phyloP scores from a whole-genome alignment of 352 stramenopile species.

The Phytophthora tentaculata region DNA sequence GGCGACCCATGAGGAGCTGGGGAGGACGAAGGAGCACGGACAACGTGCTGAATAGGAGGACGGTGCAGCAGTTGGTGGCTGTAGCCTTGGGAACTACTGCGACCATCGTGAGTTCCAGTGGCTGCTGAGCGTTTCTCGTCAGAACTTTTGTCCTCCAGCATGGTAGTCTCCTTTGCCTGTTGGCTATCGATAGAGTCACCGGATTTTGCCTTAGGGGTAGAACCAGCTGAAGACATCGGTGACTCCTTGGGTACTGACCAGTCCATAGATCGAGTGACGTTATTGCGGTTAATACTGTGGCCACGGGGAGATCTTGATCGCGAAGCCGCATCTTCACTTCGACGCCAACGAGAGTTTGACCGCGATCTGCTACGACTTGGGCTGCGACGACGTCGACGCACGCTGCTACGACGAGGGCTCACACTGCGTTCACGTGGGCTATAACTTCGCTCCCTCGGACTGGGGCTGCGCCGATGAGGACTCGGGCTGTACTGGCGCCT shows the following conservation, averaged over 20 bases:
- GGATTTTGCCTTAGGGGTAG: conserved; percentile 7
- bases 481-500: conserved; percentile 14
- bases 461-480: conserved; percentile 8
- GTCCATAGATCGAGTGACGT: conserved; percentile 11
- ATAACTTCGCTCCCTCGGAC: conserved; percentile 4
- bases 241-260: conserved; percentile 1
- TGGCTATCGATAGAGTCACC: conserved; percentile 3
- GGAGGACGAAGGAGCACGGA: conserved; percentile 16
- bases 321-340: conserved; percentile 19
- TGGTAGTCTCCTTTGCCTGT: conserved; percentile 5
- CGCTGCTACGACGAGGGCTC: conserved; percentile 22
- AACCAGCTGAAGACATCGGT: not conserved
- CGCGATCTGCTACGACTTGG: conserved; percentile 26
- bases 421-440: conserved; percentile 14
- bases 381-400: conserved; percentile 18
- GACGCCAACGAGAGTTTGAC: conserved; percentile 21
- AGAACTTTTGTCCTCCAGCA: conserved; percentile 1
- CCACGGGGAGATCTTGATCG: conserved; percentile 29
- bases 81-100: conserved; percentile 13
- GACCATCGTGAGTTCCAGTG: conserved; percentile 8
- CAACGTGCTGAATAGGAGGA: conserved; percentile 17
- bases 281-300: conserved; percentile 21
- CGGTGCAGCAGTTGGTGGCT: conserved; percentile 22
- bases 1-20: conserved; percentile 11
- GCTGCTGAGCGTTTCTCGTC: conserved; percentile 5